Evolutionary conservation across 305 asterid genomes (phyloP).

Genomic region (Fraxinus sp.): DNA sequence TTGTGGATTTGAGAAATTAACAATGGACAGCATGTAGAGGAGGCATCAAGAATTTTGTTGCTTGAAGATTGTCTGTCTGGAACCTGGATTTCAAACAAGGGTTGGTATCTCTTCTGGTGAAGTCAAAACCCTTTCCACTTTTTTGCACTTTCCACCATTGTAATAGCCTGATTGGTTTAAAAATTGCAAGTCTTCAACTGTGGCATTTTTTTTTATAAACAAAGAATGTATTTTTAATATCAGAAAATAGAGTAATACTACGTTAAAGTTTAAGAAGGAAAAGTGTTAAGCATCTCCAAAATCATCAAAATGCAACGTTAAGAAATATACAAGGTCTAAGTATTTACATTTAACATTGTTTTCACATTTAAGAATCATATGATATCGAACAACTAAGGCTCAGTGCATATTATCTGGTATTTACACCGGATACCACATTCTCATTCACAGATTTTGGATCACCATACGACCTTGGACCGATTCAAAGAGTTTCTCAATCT

Average conservation of each 20-base stretch:
- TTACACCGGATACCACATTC: slow-evolving; percentile 62
- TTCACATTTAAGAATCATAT: neutral
- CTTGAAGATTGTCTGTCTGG: neutral
- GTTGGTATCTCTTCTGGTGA: neutral
- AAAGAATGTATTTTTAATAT: neutral
- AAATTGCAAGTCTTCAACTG: neutral
- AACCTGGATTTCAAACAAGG: neutral
- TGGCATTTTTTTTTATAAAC: neutral
- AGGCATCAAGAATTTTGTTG: neutral
- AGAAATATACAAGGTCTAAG: slow-evolving; percentile 1
- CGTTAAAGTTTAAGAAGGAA: neutral
- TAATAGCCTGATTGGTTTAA: neutral
- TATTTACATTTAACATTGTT: neutral
- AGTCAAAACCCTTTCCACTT: neutral
- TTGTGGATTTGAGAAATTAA: neutral
- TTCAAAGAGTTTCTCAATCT: slow-evolving; percentile 88
- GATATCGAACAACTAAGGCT: neutral
- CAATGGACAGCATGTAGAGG: neutral
- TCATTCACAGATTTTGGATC: slow-evolving; percentile 91
- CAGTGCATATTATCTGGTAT: slow-evolving; percentile 67
- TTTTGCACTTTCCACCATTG: neutral
- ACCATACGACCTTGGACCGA: slow-evolving; percentile 93
- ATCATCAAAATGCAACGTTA: neutral
- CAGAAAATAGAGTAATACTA: neutral
- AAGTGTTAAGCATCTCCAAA: neutral